Evolutionary conservation across 2,329 filamentous ascomycete genomes (phyloP).

Genomic region (Colletotrichum sp.): DNA sequence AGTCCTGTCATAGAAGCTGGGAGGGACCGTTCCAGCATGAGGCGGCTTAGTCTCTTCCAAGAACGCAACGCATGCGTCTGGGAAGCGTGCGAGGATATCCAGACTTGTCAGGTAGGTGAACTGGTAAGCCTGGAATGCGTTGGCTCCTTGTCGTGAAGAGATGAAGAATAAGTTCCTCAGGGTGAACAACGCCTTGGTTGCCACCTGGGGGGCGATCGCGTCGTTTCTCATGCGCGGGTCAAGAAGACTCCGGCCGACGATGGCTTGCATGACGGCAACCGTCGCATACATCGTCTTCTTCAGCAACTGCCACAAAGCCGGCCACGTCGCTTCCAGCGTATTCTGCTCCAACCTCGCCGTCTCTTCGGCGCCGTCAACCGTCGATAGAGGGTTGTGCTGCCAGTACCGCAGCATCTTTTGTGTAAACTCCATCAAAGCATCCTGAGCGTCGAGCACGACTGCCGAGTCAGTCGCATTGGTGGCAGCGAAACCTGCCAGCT

Average conservation of each 20-base stretch:
- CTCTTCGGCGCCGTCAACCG: slow-evolving; percentile 74
- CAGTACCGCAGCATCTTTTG: slow-evolving; percentile 72
- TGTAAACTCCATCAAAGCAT: slow-evolving; percentile 72
- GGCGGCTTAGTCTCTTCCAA: slow-evolving; percentile 63
- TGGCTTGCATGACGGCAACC: slow-evolving; percentile 76
- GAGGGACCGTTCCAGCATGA: slow-evolving; percentile 59
- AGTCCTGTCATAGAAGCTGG: slow-evolving; percentile 68
- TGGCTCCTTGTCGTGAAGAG: slow-evolving; percentile 74
- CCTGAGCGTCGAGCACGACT: slow-evolving; percentile 56
- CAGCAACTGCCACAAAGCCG: slow-evolving; percentile 76
- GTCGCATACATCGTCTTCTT: slow-evolving; percentile 78
- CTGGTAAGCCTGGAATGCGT: slow-evolving; percentile 80
- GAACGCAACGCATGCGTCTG: slow-evolving; percentile 69
- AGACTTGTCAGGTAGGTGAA: slow-evolving; percentile 85
- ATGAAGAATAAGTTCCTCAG: slow-evolving; percentile 85
- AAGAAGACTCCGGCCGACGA: slow-evolving; percentile 68
- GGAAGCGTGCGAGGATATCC: slow-evolving; percentile 79
- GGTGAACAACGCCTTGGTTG: slow-evolving; percentile 73
- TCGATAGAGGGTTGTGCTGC: slow-evolving; percentile 76
- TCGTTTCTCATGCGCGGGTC: slow-evolving; percentile 53
- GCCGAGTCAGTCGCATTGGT: slow-evolving; percentile 54
- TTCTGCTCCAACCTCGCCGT: slow-evolving; percentile 66
- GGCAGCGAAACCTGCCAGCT: slow-evolving; percentile 68
- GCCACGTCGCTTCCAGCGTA: slow-evolving; percentile 70
- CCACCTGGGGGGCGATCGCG: slow-evolving; percentile 64